Evolutionary conservation across 2,329 filamentous ascomycete genomes (phyloP).

Genomic region (Elsinoe ampelina): DNA sequence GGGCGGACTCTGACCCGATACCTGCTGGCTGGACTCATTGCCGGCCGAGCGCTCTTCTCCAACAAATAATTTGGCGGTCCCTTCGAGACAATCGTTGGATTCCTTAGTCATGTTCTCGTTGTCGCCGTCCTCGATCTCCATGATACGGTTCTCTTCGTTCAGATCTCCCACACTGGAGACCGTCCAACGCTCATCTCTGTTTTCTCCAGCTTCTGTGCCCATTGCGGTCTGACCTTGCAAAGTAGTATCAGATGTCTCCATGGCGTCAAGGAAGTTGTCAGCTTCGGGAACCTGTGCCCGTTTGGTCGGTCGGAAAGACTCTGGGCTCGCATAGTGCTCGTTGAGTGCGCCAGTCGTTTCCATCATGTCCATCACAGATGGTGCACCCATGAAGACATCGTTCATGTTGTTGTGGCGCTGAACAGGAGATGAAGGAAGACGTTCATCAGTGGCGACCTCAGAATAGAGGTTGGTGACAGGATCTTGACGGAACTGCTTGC

Average conservation of each 20-base stretch:
- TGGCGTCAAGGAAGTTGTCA: neutral
- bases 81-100: too few relatives aligned
- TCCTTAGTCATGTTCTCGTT: too few relatives aligned
- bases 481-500: neutral
- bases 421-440: neutral
- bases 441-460: neutral
- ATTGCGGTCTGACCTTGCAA: neutral
- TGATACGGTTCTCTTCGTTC: neutral
- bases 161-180: neutral
- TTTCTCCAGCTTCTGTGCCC: too few relatives aligned
- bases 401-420: neutral
- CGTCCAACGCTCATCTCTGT: neutral
- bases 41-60: too few relatives aligned
- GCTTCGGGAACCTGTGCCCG: neutral
- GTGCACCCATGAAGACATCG: neutral
- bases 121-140: neutral
- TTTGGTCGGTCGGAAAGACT: neutral
- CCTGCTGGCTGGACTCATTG: too few relatives aligned
- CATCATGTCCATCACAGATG: neutral
- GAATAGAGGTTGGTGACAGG: neutral
- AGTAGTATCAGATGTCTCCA: neutral
- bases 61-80: too few relatives aligned
- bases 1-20: neutral
- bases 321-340: neutral
- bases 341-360: neutral